phyloP scores from a whole-genome alignment of 495 filamentous ascomycete species.

The Pseudotulostoma volvatum region DNA sequence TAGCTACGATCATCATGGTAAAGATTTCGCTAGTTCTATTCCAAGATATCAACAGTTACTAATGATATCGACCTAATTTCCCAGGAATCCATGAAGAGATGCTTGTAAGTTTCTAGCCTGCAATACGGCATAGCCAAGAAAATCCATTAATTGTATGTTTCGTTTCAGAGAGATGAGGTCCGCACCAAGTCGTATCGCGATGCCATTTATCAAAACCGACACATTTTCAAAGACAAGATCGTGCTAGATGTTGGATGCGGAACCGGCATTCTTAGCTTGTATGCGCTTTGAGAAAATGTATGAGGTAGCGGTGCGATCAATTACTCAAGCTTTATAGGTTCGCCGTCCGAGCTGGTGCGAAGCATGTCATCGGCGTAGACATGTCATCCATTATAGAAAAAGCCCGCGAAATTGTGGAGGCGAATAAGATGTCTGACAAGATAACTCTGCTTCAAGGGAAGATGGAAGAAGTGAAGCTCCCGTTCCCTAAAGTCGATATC shows the following conservation, averaged over 20 bases:
- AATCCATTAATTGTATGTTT: conserved; percentile 6
- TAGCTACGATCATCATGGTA: conserved; percentile 95
- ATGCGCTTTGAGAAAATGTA: conserved; percentile 18
- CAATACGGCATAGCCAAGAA: conserved; percentile 1
- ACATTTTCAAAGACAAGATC: conserved; percentile 93
- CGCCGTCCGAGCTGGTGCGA: conserved; percentile 81
- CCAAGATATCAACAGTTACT: not conserved
- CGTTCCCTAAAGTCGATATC: conserved; percentile 83
- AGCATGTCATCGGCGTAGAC: conserved; percentile 90
- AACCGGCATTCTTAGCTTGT: conserved; percentile 80
- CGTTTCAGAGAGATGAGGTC: conserved; percentile 83
- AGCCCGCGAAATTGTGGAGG: conserved; percentile 75
- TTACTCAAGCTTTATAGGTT: conserved; percentile 45
- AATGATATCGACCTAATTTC: conserved; percentile 1
- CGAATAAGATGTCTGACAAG: conserved; percentile 65
- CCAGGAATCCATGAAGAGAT: conserved; percentile 94
- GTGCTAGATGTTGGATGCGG: conserved; percentile 97
- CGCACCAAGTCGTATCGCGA: conserved; percentile 91
- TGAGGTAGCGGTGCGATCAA: conserved; percentile 1
- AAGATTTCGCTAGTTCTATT: conserved; percentile 21
- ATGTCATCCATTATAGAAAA: conserved; percentile 95
- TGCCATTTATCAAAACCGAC: conserved; percentile 85
- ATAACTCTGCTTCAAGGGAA: conserved; percentile 88
- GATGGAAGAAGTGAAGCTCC: conserved; percentile 88
- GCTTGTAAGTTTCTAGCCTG: conserved; percentile 76